Evolutionary conservation across 371 early-diverging fungal species (phyloP).

Genomic region (Batkoa obscura): DNA sequence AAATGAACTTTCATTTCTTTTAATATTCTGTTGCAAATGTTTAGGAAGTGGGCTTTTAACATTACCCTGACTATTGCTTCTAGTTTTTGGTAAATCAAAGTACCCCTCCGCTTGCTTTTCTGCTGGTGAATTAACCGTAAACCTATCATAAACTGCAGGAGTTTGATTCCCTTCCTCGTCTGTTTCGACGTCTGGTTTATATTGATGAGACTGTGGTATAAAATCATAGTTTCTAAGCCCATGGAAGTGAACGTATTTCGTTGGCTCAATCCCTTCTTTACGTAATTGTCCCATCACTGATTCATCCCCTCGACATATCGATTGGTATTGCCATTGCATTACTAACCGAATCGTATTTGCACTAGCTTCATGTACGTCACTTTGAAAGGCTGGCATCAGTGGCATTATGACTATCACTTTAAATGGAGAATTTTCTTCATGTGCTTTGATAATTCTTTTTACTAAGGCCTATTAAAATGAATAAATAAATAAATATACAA

Average conservation of each 20-base stretch:
- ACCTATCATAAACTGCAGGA: conserved; percentile 6
- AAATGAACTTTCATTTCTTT: neutral
- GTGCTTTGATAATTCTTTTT: conserved; percentile 58
- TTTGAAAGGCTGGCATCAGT: conserved; percentile 80
- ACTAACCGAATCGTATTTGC: conserved; percentile 64
- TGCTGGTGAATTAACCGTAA: neutral
- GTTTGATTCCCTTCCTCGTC: neutral
- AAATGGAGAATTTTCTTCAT: conserved; percentile 45
- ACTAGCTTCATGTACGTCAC: conserved; percentile 49
- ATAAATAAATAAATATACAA: neutral
- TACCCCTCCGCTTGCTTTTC: neutral
- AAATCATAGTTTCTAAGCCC: conserved; percentile 53
- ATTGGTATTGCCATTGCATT: conserved; percentile 66
- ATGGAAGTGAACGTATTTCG: conserved; percentile 58
- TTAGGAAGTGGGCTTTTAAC: neutral
- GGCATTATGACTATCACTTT: conserved; percentile 80
- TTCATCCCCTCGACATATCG: conserved; percentile 59
- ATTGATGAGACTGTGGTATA: conserved; percentile 10
- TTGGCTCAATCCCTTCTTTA: conserved; percentile 41
- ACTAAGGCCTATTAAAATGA: conserved; percentile 48
- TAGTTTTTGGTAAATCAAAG: conserved; percentile 8
- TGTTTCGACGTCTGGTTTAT: conserved; percentile 11
- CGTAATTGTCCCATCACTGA: conserved; percentile 41
- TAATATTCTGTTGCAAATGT: neutral
- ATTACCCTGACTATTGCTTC: conserved; percentile 11